Evolutionary conservation across 2,329 filamentous ascomycete genomes (phyloP), one percentile per base, ranked within the genome.

Genomic region (Fusarium tricinctum): DNA sequence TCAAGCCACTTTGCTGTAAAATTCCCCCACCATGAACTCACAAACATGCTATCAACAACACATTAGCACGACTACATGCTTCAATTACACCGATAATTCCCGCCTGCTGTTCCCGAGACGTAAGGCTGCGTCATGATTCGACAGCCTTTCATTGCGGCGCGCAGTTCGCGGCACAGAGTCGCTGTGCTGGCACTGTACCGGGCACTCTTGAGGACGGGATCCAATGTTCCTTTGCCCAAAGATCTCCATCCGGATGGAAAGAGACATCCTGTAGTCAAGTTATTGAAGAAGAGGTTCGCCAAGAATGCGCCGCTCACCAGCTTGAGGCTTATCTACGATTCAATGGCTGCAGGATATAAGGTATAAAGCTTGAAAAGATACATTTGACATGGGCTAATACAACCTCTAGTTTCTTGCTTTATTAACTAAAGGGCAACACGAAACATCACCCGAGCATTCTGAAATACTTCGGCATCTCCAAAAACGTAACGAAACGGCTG

Each of bases 131-230:
- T 38, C 33, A 78, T 79, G 76, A 50, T 67, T 42, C 78, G 75
- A 53, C 69, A 72, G 19, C 69, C 52, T 35, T 84, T 85, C 58
- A 67, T 86, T 43, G 84, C 86, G 32, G 82, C 83, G 63, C 81
- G 80, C 58, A 81, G 81, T 63, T 82, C 84, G 72, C 83, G 84
- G 65, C 86, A 89, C 74, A 82, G 86, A 63, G 76, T 73, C 73
- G 86, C 86, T 73, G 86, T 88, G 75, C 84, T 92, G 66, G 90
- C 91, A 50, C 87, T 95, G 48, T 94, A 91, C 80, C 86, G 90
- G 66, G 88, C 91, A 35, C 86, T 95, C 56, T 80, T 93, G 52
- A 83, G 83, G 65, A 85, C 88, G 78, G 88, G 84, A 60, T 77
- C 81, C 30, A 81, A 78, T 40, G 79, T 91, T 33, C 79, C 84